Conservation (phyloP, 2,329 filamentous ascomycete species). For the Colletotrichum eleusines region DNA sequence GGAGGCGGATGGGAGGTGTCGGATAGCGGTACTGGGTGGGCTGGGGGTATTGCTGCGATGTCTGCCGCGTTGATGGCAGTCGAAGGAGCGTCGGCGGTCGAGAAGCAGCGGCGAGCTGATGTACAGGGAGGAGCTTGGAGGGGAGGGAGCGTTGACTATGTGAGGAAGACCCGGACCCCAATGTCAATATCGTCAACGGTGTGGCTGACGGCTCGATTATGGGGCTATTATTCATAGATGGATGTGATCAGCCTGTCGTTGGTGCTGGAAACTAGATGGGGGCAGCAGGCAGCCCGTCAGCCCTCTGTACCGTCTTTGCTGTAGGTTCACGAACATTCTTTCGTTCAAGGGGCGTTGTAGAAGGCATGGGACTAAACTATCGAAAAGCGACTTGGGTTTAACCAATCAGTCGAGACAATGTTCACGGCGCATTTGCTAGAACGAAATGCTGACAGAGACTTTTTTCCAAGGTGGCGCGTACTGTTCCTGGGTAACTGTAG, state of each 20-base stretch:
- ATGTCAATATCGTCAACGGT: not conserved
- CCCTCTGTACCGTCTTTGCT: not conserved
- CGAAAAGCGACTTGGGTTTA: not conserved
- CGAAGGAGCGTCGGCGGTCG: not conserved
- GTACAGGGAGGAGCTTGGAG: not conserved
- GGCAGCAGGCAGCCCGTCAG: not conserved
- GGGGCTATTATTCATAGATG: no score
- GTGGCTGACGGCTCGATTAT: not conserved
- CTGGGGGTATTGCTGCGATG: constrained; percentile 23
- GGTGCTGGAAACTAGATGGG: not conserved
- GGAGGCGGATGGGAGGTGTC: constrained; percentile 9
- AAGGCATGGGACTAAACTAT: not conserved
- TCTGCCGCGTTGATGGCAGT: constrained; percentile 27
- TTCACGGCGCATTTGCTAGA: not conserved
- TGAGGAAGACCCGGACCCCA: not conserved
- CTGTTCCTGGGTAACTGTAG: no score
- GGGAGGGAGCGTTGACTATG: not conserved
- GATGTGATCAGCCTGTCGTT: no score
- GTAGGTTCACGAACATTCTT: not conserved
- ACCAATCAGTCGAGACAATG: not conserved
- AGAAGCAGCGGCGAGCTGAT: not conserved
- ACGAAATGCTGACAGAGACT: not conserved
- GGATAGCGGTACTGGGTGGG: constrained; percentile 1
- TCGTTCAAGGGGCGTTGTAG: not conserved
- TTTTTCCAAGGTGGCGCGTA: not conserved